Percentiles rank a stretch among this genome's conserved stretches.
Evolutionary conservation across 2,329 filamentous ascomycete genomes (phyloP).

Genomic region (Ophiosphaerella narmari): DNA sequence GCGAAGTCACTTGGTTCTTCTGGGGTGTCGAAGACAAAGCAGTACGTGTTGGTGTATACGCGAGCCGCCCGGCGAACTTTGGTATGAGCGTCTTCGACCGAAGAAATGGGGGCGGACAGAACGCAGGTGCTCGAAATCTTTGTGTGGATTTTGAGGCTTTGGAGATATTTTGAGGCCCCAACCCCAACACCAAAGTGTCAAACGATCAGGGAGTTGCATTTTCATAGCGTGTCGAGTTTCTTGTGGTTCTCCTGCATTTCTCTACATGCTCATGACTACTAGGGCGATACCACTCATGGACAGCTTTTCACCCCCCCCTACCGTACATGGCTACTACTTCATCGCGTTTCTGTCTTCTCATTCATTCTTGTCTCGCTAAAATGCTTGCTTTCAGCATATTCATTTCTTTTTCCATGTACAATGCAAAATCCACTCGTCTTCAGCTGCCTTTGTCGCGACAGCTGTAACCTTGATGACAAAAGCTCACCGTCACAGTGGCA

Average conservation of each 20-base stretch:
- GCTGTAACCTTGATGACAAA: not conserved
- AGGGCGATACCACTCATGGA: constrained; percentile 6
- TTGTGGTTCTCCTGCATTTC: not conserved
- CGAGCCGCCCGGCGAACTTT: constrained; percentile 59
- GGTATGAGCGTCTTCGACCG: constrained; percentile 41
- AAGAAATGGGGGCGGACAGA: constrained; percentile 31
- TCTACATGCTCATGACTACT: constrained; percentile 1
- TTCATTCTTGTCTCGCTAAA: not conserved
- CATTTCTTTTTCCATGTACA: constrained; percentile 1
- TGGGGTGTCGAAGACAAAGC: constrained; percentile 64
- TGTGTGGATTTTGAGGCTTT: constrained; percentile 49
- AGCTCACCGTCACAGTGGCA: not conserved
- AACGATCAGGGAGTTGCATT: not conserved
- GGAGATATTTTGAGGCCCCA: constrained; percentile 41
- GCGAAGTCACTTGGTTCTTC: constrained; percentile 67
- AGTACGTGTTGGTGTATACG: constrained; percentile 63
- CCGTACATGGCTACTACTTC: not conserved
- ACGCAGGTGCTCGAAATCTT: constrained; percentile 39
- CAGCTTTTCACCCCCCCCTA: not conserved
- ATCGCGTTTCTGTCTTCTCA: not conserved
- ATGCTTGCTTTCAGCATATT: not conserved
- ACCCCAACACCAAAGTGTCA: not conserved
- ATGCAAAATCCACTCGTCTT: not conserved
- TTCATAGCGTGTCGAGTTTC: not conserved
- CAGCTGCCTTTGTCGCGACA: not conserved